Conservation (phyloP, 2,329 filamentous ascomycete species). For the Macrophomina pseudophaseolina region DNA sequence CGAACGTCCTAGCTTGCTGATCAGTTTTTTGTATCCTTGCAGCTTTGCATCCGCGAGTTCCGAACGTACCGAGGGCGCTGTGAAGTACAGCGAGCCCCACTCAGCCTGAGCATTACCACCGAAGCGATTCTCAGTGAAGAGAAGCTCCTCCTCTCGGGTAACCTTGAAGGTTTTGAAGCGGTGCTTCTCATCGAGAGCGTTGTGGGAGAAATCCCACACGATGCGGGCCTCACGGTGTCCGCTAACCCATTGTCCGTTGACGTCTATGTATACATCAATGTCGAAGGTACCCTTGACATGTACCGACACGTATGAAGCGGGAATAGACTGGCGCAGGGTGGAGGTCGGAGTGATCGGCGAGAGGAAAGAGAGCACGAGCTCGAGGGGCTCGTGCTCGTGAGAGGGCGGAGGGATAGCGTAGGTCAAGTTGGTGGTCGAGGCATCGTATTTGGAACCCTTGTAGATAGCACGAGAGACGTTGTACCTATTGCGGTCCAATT, state of each 20-base stretch:
- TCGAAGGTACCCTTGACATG: slow-evolving; percentile 68
- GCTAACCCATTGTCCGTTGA: slow-evolving; percentile 75
- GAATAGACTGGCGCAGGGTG: slow-evolving; percentile 78
- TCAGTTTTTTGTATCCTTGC: not conserved
- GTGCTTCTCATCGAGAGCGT: slow-evolving; percentile 44
- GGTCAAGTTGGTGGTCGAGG: slow-evolving; percentile 72
- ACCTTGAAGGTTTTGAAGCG: slow-evolving; percentile 71
- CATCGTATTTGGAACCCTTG: slow-evolving; percentile 68
- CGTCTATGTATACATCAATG: slow-evolving; percentile 54
- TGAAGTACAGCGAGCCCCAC: slow-evolving; percentile 83
- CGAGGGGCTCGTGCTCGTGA: slow-evolving; percentile 47
- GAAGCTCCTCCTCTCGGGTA: slow-evolving; percentile 63
- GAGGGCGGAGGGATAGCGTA: slow-evolving; percentile 61
- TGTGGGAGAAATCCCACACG: slow-evolving; percentile 67
- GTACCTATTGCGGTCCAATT: slow-evolving; percentile 48
- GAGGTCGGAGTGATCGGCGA: slow-evolving; percentile 83
- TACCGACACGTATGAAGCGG: slow-evolving; percentile 79
- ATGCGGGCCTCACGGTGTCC: slow-evolving; percentile 73
- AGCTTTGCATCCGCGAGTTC: slow-evolving; percentile 37
- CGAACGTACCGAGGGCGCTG: slow-evolving; percentile 59
- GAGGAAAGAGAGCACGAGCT: slow-evolving; percentile 69
- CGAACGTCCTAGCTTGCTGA: slow-evolving; percentile 55
- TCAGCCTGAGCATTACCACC: slow-evolving; percentile 70
- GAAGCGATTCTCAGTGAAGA: slow-evolving; percentile 69
- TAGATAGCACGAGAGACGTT: slow-evolving; percentile 65